Evolutionary conservation across 148 eudicot genomes (phyloP).

Genomic region (Tetragonia tetragonoides): DNA sequence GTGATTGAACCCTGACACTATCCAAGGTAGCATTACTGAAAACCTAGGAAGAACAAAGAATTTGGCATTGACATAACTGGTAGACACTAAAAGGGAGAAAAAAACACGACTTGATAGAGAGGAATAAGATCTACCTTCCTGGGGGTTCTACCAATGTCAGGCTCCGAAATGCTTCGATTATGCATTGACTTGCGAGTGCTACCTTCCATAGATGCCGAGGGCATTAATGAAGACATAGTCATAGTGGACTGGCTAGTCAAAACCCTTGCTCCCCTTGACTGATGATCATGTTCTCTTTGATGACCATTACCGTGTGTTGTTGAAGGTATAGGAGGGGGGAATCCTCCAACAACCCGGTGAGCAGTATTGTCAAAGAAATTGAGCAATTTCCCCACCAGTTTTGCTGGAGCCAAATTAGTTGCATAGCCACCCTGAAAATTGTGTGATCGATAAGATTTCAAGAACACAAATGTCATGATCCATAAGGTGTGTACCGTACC

Average conservation of each 20-base stretch:
- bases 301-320: conserved; percentile 40
- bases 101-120: background rate
- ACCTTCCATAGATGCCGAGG: conserved; percentile 58
- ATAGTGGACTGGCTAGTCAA: conserved; percentile 78
- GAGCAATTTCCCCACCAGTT: conserved; percentile 67
- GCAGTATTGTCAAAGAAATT: conserved; percentile 79
- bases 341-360: conserved; percentile 88
- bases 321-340: conserved; percentile 69
- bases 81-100: too few species aligned
- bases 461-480: background rate
- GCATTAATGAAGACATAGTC: conserved; percentile 83
- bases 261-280: conserved; percentile 51
- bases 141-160: conserved; percentile 75
- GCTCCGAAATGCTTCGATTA: conserved; percentile 84
- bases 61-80: background rate
- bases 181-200: conserved; percentile 46
- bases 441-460: conserved; percentile 6
- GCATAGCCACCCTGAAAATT: conserved; percentile 72
- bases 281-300: conserved; percentile 44
- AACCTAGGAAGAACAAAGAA: background rate
- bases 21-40: too few species aligned
- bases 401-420: conserved; percentile 65
- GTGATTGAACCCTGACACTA: too few species aligned
- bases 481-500: conserved; percentile 34
- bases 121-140: conserved; percentile 48